Conservation (phyloP, 352 stramenopile genomes). For the Phytophthora idaei region DNA sequence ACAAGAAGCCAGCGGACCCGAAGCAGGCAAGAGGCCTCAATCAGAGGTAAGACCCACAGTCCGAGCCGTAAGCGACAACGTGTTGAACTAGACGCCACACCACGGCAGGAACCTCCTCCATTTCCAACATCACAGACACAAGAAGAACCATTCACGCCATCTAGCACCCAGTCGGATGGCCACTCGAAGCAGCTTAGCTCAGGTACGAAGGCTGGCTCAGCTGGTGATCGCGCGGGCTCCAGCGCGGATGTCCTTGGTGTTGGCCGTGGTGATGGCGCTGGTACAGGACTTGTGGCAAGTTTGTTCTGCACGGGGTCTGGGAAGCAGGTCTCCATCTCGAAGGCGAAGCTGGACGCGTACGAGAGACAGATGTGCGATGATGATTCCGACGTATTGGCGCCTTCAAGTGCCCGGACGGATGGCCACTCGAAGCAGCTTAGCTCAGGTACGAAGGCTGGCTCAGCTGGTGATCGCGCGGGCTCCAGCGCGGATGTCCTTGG, state of each 20-base stretch:
- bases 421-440: not conserved
- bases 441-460: not conserved
- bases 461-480: not conserved
- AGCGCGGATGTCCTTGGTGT: not conserved
- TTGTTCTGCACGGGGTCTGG: conserved; percentile 20
- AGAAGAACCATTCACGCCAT: not conserved
- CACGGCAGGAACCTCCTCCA: not conserved
- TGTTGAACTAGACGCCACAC: not conserved
- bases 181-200: not conserved
- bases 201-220: not conserved
- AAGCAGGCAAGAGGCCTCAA: not conserved
- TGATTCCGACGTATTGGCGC: not conserved
- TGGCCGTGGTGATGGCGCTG: not conserved
- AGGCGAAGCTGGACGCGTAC: conserved; percentile 38
- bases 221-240: not conserved
- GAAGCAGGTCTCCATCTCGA: conserved; percentile 23
- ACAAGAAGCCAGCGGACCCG: conserved; percentile 10
- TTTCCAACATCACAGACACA: not conserved
- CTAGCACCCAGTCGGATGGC: not conserved
- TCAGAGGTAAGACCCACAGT: not conserved
- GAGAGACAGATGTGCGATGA: conserved; percentile 2
- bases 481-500: not conserved
- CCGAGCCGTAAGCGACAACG: not conserved
- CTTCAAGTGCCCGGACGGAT: not conserved
- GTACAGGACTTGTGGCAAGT: conserved; percentile 18